Evolutionary conservation across 495 filamentous ascomycete species (phyloP).

Genomic region (Podospora fimiseda): DNA sequence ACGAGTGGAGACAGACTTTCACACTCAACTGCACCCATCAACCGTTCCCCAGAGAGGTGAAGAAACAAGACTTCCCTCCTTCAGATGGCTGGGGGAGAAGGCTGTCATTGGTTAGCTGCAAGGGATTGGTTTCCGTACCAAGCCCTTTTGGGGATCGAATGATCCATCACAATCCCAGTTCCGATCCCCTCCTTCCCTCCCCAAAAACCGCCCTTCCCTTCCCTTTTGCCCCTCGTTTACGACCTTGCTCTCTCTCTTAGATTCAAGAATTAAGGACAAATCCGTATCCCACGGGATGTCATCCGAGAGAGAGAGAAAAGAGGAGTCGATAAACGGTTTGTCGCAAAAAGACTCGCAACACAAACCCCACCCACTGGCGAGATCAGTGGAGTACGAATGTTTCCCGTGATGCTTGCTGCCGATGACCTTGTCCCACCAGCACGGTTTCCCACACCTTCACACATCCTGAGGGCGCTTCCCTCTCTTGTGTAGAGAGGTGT

Average conservation of each 20-base stretch:
- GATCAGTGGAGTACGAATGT: no score
- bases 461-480: no score
- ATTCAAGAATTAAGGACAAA: no score
- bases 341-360: no score
- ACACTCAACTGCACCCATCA: no score
- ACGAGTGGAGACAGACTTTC: neutral
- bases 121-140: conserved; percentile 10
- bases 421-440: neutral
- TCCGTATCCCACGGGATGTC: neutral
- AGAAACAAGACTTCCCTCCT: no score
- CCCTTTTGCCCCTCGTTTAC: neutral
- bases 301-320: no score
- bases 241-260: neutral
- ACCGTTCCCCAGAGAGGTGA: neutral
- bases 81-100: conserved; percentile 39
- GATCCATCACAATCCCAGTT: conserved; percentile 12
- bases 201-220: neutral
- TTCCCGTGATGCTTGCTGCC: neutral
- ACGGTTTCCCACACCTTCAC: neutral
- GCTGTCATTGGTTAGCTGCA: conserved; percentile 32
- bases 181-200: neutral
- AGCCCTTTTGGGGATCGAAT: conserved; percentile 15
- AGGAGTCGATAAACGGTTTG: no score
- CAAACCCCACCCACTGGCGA: no score
- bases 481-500: no score